Percentiles rank a stretch among this genome's conserved stretches.
phyloP scores from a whole-genome alignment of 305 asterid species.

The Petunia hybrid region DNA sequence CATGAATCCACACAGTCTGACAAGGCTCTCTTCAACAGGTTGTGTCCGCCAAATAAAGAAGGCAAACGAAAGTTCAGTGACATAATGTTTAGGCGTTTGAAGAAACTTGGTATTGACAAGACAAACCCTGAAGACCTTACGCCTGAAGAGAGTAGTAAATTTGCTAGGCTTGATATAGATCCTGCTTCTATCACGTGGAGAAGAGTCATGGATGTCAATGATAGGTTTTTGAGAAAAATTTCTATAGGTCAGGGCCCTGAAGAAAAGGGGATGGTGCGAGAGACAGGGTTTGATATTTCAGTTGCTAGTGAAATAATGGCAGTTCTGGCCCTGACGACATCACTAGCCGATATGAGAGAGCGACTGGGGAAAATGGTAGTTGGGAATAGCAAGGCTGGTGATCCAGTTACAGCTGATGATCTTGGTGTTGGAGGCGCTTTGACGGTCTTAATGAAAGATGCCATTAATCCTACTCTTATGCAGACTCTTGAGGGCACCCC shows the following conservation, averaged over 20 bases:
- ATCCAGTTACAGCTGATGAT: constrained; percentile 94
- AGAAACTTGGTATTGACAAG: constrained; percentile 81
- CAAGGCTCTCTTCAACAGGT: constrained; percentile 88
- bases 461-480: constrained; percentile 92
- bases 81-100: constrained; percentile 84
- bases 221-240: constrained; percentile 91
- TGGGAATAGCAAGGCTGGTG: constrained; percentile 94
- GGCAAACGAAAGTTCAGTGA: constrained; percentile 74
- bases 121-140: constrained; percentile 87
- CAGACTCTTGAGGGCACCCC: constrained; percentile 98
- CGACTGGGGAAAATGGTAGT: constrained; percentile 96
- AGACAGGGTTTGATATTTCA: constrained; percentile 92
- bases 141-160: constrained; percentile 74
- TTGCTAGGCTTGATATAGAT: constrained; percentile 90
- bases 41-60: constrained; percentile 87
- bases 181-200: constrained; percentile 95
- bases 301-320: constrained; percentile 99
- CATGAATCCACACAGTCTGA: constrained; percentile 92
- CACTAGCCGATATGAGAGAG: constrained; percentile 90
- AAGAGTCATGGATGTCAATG: constrained; percentile 96
- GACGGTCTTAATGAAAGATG: constrained; percentile 90
- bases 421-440: constrained; percentile 97
- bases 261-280: constrained; percentile 96
- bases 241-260: constrained; percentile 95
- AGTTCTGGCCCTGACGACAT: constrained; percentile 92